Conservation (phyloP, 139 green algal species). For the Picochlorum sp. region DNA sequence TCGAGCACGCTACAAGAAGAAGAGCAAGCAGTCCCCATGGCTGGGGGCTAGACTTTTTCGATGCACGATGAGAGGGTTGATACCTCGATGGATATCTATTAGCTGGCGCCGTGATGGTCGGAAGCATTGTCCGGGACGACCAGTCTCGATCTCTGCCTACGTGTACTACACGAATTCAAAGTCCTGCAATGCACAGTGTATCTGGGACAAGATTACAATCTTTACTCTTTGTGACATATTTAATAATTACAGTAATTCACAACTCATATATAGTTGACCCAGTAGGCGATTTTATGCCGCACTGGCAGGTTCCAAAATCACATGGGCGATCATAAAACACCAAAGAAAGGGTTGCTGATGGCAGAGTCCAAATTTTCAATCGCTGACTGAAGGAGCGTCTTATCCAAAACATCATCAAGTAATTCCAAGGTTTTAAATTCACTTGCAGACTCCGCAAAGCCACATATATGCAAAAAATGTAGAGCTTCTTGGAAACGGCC, state of each 20-base stretch:
- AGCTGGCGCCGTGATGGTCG: background rate
- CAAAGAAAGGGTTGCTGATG: slow-evolving; percentile 90
- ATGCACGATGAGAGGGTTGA: too few species aligned
- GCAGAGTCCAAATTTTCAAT: slow-evolving; percentile 60
- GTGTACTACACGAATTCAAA: too few species aligned
- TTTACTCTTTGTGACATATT: too few species aligned
- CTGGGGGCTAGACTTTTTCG: background rate
- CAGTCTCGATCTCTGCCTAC: too few species aligned
- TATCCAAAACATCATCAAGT: slow-evolving; percentile 31
- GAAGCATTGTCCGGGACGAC: background rate
- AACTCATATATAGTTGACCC: background rate
- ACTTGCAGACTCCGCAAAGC: slow-evolving; percentile 46
- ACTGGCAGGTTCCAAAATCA: background rate
- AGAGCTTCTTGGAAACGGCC: slow-evolving; percentile 41
- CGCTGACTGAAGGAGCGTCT: slow-evolving; percentile 53
- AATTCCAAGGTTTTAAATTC: slow-evolving; percentile 8
- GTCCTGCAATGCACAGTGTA: too few species aligned
- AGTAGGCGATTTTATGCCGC: background rate
- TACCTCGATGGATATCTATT: background rate
- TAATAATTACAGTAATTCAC: background rate
- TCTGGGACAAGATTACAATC: too few species aligned
- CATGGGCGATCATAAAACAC: slow-evolving; percentile 42
- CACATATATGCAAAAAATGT: slow-evolving; percentile 64
- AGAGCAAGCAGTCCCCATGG: background rate
- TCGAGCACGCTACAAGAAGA: background rate